Evolutionary conservation across 2,329 filamentous ascomycete species (phyloP), one percentile per base, ranked within the genome.

Genomic region (Aspergillus candidus): DNA sequence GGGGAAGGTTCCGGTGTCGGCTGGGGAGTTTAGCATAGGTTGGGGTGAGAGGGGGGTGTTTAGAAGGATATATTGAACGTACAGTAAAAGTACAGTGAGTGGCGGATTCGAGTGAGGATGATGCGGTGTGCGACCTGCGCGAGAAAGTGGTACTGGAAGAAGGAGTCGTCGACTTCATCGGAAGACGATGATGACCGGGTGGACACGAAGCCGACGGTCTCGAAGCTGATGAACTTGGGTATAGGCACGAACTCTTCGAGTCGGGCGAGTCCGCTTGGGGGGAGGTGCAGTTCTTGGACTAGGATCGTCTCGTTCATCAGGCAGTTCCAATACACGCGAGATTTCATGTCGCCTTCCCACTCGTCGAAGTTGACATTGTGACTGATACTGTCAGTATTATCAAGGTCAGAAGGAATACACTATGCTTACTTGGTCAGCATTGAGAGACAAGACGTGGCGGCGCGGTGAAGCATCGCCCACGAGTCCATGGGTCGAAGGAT

Each of bases 101-200:
- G 71, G 41, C 73, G 71, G 22, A 77, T 71, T 6, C 75, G 71
- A 1, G 73, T 78, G 7, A 78, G 65, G 41, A 78, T 74, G 46
- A 77, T 77, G 36, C 75, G 71, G 54, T 78, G 74, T 6, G 75
- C 75, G 31, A 76, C 74, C 52, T 78, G 75, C 18, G 75, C 75
- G 5, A 78, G 69, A 48, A 78, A 78, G 50, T 78, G 75, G 45
- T 77, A 78, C 55, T 78, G 75, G 58, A 76, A 78, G 48, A 75
- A 74, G 1, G 74, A 70, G 46, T 77, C 74, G 43, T 76, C 72
- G 32, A 74, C 67, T 37, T 74, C 67, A 5, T 62, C 64, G 6
- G 56, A 49, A 12, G 61, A 49, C 12, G 57, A 50, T 35, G 57
- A 50, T 37, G 57, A 57, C 6, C 61, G 54, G 38, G 47, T 63